Evolutionary conservation across 2,329 filamentous ascomycete genomes (phyloP), one percentile per base, ranked within the genome.

Genomic region (Alternaria sp.): DNA sequence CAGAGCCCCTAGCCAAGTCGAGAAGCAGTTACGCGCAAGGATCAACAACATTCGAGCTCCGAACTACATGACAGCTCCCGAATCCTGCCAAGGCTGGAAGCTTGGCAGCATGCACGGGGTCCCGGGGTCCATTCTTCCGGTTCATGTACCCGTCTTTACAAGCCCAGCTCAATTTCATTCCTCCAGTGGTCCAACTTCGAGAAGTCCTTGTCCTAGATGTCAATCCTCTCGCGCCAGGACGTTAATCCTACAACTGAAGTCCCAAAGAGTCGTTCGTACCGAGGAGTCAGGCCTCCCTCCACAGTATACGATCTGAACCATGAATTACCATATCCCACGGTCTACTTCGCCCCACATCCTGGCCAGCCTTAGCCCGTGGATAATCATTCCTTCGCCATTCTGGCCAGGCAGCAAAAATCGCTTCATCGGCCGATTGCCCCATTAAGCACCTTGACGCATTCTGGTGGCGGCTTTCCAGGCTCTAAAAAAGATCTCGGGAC

Each of bases 61-160:
- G 31, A 45, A 45, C 28, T 21, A 8, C 8, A 45, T 31, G 28
- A 45, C n/a, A 17, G 9, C 10, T 44, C 26, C 41, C 41, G 28
- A 26, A 5, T 23, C 5, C 6, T 17, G 28, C 42, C n/a, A 45
- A 31, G 28, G 3, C 42, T 11, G 8, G 4, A 17, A 8, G 11
- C 5, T 31, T 31, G 28, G 28, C 9, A 28, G 42, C 9, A 31
- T 45, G 28, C 28, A 45, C 26, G 26, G 26, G 21, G 41, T 29
- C 17, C n/a, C n/a, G 6, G 41, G 41, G 10, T 45, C 17, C 42
- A 45, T 45, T 45, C 28, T 45, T 45, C 42, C 42, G 42, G 42
- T 31, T 31, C 42, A 26, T n/a, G 26, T 44, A 17, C n/a, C 10
- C 8, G 21, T 40, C 37, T 7, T 9, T 21, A 40, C 37, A 23